A percentile compares a stretch with the other conserved stretches of the same genome.
phyloP scores from a whole-genome alignment of 805 yeast species.

The Clavispora vitiphila region DNA sequence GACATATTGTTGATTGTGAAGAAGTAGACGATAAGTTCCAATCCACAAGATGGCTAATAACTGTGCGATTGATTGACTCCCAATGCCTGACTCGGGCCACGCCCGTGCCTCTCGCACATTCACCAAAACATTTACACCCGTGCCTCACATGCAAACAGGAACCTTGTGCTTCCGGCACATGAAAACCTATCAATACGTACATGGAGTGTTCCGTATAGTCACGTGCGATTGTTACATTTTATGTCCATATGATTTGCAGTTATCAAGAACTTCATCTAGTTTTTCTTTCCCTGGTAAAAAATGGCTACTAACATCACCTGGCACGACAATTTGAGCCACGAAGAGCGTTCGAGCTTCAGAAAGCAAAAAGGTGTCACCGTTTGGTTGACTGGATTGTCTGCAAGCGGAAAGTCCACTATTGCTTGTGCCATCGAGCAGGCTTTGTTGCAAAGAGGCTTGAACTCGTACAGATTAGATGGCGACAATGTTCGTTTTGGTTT shows the following conservation, averaged over 20 bases:
- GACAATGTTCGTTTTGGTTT: slow-evolving; percentile 93
- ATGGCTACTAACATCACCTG: slow-evolving; percentile 97
- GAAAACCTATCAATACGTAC: background rate
- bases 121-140: background rate
- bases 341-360: slow-evolving; percentile 66
- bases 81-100: background rate
- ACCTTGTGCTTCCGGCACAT: no score
- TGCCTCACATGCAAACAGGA: background rate
- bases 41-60: background rate
- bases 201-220: slow-evolving; percentile 3
- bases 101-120: background rate
- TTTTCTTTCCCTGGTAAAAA: slow-evolving; percentile 2
- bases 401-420: slow-evolving; percentile 91
- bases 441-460: slow-evolving; percentile 61
- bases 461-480: slow-evolving; percentile 87
- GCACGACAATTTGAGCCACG: slow-evolving; percentile 86
- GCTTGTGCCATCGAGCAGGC: slow-evolving; percentile 91
- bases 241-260: background rate
- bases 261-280: background rate
- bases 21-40: background rate
- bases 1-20: slow-evolving; percentile 15
- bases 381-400: slow-evolving; percentile 95
- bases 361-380: slow-evolving; percentile 85
- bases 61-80: background rate
- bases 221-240: slow-evolving; percentile 17